Conservation (phyloP, 129 eudicot genomes). For the Pseudognaphalium luteoalbum region DNA sequence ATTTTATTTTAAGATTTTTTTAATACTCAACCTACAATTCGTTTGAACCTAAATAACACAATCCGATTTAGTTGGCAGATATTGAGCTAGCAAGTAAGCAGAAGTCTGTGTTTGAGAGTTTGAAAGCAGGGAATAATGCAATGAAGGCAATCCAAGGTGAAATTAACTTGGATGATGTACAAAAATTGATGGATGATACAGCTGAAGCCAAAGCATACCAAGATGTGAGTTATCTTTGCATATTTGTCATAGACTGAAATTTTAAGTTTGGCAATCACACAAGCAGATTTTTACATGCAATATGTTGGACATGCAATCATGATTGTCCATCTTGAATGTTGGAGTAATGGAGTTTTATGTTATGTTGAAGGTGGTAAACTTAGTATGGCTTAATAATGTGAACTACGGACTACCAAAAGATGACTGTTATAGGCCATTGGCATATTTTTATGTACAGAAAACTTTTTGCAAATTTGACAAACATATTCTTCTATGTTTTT, state of each 20-base stretch:
- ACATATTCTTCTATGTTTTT: neutral
- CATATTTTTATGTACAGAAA: neutral
- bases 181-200: slow-evolving; percentile 96
- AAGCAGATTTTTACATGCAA: neutral
- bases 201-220: slow-evolving; percentile 98
- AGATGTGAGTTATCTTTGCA: slow-evolving; percentile 57
- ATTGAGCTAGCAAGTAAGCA: slow-evolving; percentile 95
- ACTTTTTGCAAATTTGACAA: neutral
- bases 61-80: slow-evolving; percentile 80
- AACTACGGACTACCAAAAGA: slow-evolving; percentile 7
- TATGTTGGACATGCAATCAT: slow-evolving; percentile 11
- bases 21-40: neutral
- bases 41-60: slow-evolving; percentile 1
- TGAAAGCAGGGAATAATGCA: slow-evolving; percentile 82
- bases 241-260: neutral
- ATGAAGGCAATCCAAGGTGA: slow-evolving; percentile 94
- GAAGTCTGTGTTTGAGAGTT: slow-evolving; percentile 96
- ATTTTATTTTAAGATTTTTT: neutral
- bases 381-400: neutral
- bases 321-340: neutral
- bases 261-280: neutral
- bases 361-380: slow-evolving; percentile 11
- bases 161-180: slow-evolving; percentile 90
- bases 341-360: neutral
- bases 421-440: neutral